These are phyloP conservation scores for Candida sakaeoensis DNA, from an alignment of 805 yeast species.

Conservation along the genomic window DNA sequence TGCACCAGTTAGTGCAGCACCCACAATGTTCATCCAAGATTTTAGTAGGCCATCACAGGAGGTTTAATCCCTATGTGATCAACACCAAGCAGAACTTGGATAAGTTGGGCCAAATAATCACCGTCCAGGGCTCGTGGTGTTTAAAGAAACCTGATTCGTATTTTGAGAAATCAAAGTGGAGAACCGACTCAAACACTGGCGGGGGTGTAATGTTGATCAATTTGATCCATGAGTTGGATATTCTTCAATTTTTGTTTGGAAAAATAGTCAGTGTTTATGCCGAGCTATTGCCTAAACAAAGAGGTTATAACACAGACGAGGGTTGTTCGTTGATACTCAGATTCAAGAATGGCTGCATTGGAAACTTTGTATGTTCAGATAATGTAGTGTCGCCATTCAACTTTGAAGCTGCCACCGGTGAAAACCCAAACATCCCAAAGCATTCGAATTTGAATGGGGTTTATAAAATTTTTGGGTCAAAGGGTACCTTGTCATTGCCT, in stretches of 20 bases:
- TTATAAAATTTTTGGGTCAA: constrained; percentile 36
- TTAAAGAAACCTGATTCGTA: constrained; percentile 32
- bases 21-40: constrained; percentile 22
- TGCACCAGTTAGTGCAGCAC: constrained; percentile 22
- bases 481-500: constrained; percentile 36
- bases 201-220: constrained; percentile 41
- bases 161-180: constrained; percentile 36
- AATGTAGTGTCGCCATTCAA: constrained; percentile 38
- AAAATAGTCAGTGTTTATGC: constrained; percentile 38
- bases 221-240: constrained; percentile 40
- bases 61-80: constrained; percentile 42
- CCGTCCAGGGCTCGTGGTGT: constrained; percentile 42
- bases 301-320: constrained; percentile 33
- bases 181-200: constrained; percentile 29
- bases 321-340: constrained; percentile 40
- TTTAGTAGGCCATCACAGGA: constrained; percentile 40
- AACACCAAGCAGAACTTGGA: constrained; percentile 29
- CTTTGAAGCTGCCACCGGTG: constrained; percentile 42
- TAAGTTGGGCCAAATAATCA: constrained; percentile 29
- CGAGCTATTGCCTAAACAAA: constrained; percentile 30
- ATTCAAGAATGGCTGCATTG: constrained; percentile 35
- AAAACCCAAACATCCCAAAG: constrained; percentile 38
- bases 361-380: constrained; percentile 41
- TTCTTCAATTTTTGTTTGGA: constrained; percentile 37
- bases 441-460: constrained; percentile 27